phyloP scores from a whole-genome alignment of 208 protist species.

The Crithidia bombi region DNA sequence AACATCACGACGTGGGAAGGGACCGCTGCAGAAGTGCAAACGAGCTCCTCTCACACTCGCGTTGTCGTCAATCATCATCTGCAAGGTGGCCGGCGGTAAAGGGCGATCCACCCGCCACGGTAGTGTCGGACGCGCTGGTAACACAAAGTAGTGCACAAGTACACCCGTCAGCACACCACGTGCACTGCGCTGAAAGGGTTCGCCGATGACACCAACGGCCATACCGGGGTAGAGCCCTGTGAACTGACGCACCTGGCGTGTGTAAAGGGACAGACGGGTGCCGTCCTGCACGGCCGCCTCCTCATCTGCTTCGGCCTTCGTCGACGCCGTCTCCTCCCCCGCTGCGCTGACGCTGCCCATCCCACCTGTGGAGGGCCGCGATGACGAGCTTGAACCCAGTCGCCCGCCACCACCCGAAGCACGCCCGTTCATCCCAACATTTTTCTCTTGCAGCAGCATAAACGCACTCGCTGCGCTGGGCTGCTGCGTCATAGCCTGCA shows the following conservation, averaged over 20 bases:
- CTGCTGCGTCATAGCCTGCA: slow-evolving; percentile 56
- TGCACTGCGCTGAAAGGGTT: slow-evolving; percentile 75
- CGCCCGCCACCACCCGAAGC: not conserved
- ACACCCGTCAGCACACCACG: slow-evolving; percentile 77
- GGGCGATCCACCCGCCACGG: slow-evolving; percentile 68
- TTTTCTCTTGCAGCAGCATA: slow-evolving; percentile 11
- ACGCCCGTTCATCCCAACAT: not conserved
- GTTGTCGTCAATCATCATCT: not conserved
- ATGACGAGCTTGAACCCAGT: not conserved
- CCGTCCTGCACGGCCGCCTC: slow-evolving; percentile 22
- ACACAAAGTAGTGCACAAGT: slow-evolving; percentile 70
- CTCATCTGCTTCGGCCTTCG: slow-evolving; percentile 37
- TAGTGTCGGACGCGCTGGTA: slow-evolving; percentile 61
- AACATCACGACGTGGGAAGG: slow-evolving; percentile 77
- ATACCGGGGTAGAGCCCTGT: slow-evolving; percentile 86
- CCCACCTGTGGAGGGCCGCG: not conserved
- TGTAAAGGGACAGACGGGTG: slow-evolving; percentile 73
- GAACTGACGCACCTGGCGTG: slow-evolving; percentile 54
- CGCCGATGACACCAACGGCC: slow-evolving; percentile 80
- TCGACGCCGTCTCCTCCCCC: slow-evolving; percentile 20
- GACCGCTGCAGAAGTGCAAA: slow-evolving; percentile 89
- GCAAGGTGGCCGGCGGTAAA: slow-evolving; percentile 25
- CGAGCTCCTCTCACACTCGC: slow-evolving; percentile 31
- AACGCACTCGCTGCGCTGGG: slow-evolving; percentile 12
- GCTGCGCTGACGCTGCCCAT: slow-evolving; percentile 1